Conservation (phyloP, 306 rosid species). For the Medicago truncatula region MtrunA17r5.0-ANR NC_053049.1:8184501-8185000, state of each 20-base stretch:
- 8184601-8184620: conserved; percentile 62
- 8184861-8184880: conserved; percentile 57
- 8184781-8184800: conserved; percentile 46
- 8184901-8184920: conserved; percentile 49
- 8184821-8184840: conserved; percentile 59
- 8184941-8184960: conserved; percentile 60
- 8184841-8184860: conserved; percentile 59
- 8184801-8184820: conserved; percentile 54
- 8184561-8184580: conserved; percentile 54
- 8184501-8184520: conserved; percentile 80
- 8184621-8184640: conserved; percentile 49
- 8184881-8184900: conserved; percentile 39
- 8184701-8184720: conserved; percentile 46
- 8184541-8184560: conserved; percentile 64
- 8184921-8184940: conserved; percentile 73
- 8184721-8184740: conserved; percentile 51
- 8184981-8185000: conserved; percentile 60
- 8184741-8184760: conserved; percentile 44
- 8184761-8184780: conserved; percentile 52
- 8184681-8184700: conserved; percentile 44
- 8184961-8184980: conserved; percentile 63
- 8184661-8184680: conserved; percentile 41
- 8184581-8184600: conserved; percentile 62
- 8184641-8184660: conserved; percentile 49
- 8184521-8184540: conserved; percentile 71